phyloP scores from a whole-genome alignment of 352 stramenopile genomes.

The Pythium myriotylum region DNA sequence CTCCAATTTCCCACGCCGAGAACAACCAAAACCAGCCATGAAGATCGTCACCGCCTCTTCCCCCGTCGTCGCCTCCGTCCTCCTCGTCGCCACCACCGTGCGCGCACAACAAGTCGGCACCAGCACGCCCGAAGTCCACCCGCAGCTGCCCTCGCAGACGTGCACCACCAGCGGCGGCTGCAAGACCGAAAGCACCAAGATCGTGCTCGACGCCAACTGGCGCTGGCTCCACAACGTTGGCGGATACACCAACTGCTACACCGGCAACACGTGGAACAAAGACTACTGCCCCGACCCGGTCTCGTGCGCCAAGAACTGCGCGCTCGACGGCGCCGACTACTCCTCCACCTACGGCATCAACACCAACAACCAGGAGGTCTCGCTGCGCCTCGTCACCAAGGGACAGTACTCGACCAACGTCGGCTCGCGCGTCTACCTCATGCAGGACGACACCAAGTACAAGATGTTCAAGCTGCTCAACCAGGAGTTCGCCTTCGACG shows the following conservation, averaged over 20 bases:
- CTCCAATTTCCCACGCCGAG: constrained; percentile 1
- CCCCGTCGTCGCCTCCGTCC: background rate
- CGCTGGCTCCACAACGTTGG: constrained; percentile 67
- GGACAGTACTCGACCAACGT: constrained; percentile 57
- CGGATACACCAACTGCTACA: constrained; percentile 75
- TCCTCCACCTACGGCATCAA: constrained; percentile 65
- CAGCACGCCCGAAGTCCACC: constrained; percentile 52
- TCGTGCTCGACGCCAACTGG: constrained; percentile 79
- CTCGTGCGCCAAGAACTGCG: constrained; percentile 57
- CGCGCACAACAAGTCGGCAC: constrained; percentile 50
- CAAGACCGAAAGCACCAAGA: constrained; percentile 42
- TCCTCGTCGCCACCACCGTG: background rate
- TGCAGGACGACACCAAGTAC: constrained; percentile 48
- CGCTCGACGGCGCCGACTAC: constrained; percentile 69
- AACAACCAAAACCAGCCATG: constrained; percentile 6
- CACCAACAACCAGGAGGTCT: constrained; percentile 42
- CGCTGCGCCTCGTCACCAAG: constrained; percentile 61
- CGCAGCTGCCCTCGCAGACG: constrained; percentile 43
- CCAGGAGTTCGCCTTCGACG: constrained; percentile 69
- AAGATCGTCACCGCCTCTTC: background rate
- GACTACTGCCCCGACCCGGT: constrained; percentile 51
- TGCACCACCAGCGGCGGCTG: constrained; percentile 50
- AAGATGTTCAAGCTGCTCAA: constrained; percentile 75
- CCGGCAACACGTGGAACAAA: constrained; percentile 54
- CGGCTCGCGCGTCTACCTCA: constrained; percentile 65